Percentiles rank a stretch among this genome's conserved stretches.
phyloP scores from a whole-genome alignment of 805 yeast genomes.

The Sugiyamaella chiloensis region DNA sequence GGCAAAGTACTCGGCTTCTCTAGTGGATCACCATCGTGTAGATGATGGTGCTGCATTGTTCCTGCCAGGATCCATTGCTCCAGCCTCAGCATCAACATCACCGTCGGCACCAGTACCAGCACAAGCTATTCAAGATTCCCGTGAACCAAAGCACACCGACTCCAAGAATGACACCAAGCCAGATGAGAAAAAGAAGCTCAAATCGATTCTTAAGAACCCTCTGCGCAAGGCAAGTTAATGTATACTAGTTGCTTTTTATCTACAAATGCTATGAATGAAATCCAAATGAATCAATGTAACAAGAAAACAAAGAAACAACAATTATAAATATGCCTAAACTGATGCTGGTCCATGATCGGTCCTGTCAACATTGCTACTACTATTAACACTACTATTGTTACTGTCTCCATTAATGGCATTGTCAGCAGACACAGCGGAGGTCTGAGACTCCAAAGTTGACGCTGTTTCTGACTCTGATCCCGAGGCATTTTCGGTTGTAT shows the following conservation, averaged over 20 bases:
- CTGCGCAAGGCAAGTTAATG: neutral
- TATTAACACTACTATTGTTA: no score
- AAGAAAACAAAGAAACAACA: neutral
- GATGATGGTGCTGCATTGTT: neutral
- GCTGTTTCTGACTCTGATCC: no score
- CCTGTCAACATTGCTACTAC: no score
- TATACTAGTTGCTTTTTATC: neutral
- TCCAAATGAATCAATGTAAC: no score
- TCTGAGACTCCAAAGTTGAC: no score
- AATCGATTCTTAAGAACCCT: slow-evolving; percentile 7
- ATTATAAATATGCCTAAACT: no score
- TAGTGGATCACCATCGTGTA: slow-evolving; percentile 6
- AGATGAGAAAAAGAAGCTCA: neutral
- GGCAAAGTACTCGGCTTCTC: slow-evolving; percentile 13
- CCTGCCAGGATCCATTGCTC: neutral
- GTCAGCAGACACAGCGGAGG: no score
- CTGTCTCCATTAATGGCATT: no score
- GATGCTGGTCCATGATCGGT: no score
- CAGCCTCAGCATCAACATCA: neutral
- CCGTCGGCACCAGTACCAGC: no score
- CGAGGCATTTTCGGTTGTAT: no score
- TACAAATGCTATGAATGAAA: no score
- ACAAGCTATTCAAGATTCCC: neutral
- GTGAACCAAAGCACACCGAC: neutral
- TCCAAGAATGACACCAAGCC: neutral